phyloP scores from a whole-genome alignment of 2,329 filamentous ascomycete species.

The Pseudogymnoascus sp. region DNA sequence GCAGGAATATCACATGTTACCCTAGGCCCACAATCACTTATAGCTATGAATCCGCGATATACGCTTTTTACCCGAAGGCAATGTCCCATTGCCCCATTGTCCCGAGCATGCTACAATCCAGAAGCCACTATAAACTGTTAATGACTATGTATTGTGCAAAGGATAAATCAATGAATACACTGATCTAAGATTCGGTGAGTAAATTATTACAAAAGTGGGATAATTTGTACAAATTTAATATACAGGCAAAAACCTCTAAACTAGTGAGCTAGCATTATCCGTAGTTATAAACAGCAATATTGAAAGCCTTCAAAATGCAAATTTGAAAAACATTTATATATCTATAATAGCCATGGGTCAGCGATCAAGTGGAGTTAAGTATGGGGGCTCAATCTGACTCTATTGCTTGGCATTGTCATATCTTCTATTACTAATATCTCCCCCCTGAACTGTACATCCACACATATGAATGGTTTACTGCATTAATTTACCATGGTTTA shows the following conservation, averaged over 20 bases:
- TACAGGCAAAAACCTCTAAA: background rate
- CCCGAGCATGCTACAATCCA: background rate
- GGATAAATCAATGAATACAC: too few species aligned
- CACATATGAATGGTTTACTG: background rate
- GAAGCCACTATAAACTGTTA: background rate
- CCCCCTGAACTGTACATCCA: background rate
- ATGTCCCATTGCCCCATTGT: background rate
- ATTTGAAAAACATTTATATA: background rate
- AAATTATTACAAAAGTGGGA: background rate
- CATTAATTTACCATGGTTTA: background rate
- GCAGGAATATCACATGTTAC: too few species aligned
- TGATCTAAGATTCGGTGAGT: too few species aligned
- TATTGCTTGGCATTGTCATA: background rate
- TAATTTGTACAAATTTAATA: background rate
- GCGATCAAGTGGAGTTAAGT: background rate
- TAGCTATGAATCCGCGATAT: background rate
- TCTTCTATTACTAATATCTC: background rate
- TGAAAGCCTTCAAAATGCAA: background rate
- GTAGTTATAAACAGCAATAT: background rate
- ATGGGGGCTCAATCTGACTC: background rate
- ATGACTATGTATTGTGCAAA: background rate
- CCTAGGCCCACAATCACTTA: too few species aligned
- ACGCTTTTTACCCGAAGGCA: background rate
- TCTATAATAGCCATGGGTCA: background rate
- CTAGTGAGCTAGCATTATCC: background rate